A percentile compares a stretch with the other conserved stretches of the same genome.
Conservation (phyloP, 257 asterid species). For the Rauvolfia tetraphylla region DNA sequence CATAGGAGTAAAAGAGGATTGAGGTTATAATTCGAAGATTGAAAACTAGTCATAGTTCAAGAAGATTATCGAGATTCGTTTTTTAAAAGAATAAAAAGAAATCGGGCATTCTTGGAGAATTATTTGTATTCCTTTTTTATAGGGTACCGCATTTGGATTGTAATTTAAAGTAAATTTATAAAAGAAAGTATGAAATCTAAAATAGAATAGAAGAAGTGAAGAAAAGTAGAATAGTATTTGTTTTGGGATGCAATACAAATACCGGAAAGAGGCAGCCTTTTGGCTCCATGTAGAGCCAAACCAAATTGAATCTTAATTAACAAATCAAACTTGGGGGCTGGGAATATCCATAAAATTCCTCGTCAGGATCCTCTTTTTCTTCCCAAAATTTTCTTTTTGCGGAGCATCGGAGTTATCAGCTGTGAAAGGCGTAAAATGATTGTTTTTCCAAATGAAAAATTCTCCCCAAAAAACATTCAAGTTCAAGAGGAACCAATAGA, state of each 20-base stretch:
- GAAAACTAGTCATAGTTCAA: no score
- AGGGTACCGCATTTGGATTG: no score
- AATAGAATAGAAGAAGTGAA: no score
- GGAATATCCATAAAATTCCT: not conserved
- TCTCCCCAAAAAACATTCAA: not conserved
- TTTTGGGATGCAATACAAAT: no score
- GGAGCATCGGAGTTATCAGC: not conserved
- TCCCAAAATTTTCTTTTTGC: not conserved
- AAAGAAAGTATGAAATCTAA: no score
- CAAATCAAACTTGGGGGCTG: not conserved
- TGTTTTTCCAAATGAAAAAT: not conserved
- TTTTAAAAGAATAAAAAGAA: not conserved
- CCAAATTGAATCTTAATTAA: not conserved
- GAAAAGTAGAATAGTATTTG: no score
- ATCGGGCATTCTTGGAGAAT: not conserved
- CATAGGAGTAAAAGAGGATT: no score
- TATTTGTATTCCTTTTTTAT: not conserved
- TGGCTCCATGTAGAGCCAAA: constrained; percentile 4
- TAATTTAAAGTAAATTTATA: no score
- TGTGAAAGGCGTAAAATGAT: not conserved
- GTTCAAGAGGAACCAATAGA: not conserved
- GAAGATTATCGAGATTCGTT: no score
- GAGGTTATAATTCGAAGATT: no score
- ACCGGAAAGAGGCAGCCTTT: constrained; percentile 2
- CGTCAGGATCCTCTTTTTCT: not conserved